Evolutionary conservation across 2,329 filamentous ascomycete species (phyloP).

Genomic region (Exophiala aquamarina): DNA sequence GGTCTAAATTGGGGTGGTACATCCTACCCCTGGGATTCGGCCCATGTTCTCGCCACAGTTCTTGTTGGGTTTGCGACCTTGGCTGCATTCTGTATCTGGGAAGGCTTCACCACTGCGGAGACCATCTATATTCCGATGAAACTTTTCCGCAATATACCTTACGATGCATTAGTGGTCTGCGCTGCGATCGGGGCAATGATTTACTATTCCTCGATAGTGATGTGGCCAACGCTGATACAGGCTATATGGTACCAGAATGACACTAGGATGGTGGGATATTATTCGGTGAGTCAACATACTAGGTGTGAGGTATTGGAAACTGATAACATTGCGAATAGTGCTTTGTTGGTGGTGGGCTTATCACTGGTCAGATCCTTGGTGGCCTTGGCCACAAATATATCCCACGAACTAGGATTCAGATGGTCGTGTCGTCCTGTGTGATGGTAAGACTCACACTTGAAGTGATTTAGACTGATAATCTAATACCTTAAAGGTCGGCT

Average conservation of each 20-base stretch:
- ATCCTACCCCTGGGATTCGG: conserved; percentile 43
- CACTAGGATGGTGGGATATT: background rate
- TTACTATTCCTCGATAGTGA: conserved; percentile 46
- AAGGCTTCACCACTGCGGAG: conserved; percentile 33
- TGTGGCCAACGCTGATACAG: conserved; percentile 48
- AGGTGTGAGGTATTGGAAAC: no score
- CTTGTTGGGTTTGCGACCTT: conserved; percentile 39
- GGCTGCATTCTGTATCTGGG: conserved; percentile 38
- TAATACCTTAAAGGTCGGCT: conserved; percentile 19
- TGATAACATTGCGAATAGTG: conserved; percentile 5
- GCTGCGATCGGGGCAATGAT: conserved; percentile 45
- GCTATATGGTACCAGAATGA: conserved; percentile 38
- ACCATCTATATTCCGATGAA: conserved; percentile 34
- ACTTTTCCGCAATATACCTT: conserved; percentile 1
- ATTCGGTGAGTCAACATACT: no score
- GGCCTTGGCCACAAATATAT: conserved; percentile 24
- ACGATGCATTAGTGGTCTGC: conserved; percentile 14
- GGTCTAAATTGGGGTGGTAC: conserved; percentile 45
- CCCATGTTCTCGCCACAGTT: conserved; percentile 35
- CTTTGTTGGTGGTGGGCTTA: background rate
- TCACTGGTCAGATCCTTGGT: conserved; percentile 27
- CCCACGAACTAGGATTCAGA: conserved; percentile 19
- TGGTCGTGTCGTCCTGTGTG: conserved; percentile 13
- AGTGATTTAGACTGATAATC: no score
- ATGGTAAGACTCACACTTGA: no score